Conservation (phyloP, 805 yeast species). For the Helenozyma rhizophorensis region DNA sequence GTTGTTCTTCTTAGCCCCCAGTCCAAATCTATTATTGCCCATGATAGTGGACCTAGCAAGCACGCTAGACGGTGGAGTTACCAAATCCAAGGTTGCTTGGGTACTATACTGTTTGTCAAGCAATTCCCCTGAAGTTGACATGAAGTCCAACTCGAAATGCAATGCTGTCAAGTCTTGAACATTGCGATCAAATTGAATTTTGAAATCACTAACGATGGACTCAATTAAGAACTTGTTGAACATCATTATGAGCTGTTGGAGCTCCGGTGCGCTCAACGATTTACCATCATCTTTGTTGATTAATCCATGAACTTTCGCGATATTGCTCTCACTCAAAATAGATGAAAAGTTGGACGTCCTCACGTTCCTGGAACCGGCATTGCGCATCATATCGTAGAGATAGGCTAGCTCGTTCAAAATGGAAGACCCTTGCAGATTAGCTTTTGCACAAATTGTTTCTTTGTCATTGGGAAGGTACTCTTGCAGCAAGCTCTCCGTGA, state of each 20-base stretch:
- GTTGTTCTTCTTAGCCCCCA: constrained; percentile 23
- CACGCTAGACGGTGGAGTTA: constrained; percentile 30
- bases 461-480: constrained; percentile 43
- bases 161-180: constrained; percentile 38
- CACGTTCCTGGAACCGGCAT: constrained; percentile 68
- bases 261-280: constrained; percentile 39
- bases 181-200: constrained; percentile 18
- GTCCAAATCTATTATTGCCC: constrained; percentile 1
- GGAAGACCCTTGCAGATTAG: constrained; percentile 43
- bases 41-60: constrained; percentile 19
- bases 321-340: constrained; percentile 29
- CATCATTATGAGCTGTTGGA: constrained; percentile 43
- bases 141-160: constrained; percentile 38
- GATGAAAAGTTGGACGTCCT: constrained; percentile 73
- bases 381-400: constrained; percentile 83
- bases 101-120: constrained; percentile 29
- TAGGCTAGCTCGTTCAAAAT: constrained; percentile 81
- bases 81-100: constrained; percentile 41
- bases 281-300: constrained; percentile 46
- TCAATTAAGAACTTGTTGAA: constrained; percentile 60
- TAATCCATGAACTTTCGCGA: constrained; percentile 51
- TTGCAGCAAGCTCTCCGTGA: constrained; percentile 49
- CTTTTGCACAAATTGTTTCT: constrained; percentile 20
- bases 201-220: constrained; percentile 49
- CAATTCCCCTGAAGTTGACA: constrained; percentile 35